Evolutionary conservation across 768 basidiomycete species (phyloP), one percentile per base, ranked within the genome.

Genomic region (Termitomyces sp.): DNA sequence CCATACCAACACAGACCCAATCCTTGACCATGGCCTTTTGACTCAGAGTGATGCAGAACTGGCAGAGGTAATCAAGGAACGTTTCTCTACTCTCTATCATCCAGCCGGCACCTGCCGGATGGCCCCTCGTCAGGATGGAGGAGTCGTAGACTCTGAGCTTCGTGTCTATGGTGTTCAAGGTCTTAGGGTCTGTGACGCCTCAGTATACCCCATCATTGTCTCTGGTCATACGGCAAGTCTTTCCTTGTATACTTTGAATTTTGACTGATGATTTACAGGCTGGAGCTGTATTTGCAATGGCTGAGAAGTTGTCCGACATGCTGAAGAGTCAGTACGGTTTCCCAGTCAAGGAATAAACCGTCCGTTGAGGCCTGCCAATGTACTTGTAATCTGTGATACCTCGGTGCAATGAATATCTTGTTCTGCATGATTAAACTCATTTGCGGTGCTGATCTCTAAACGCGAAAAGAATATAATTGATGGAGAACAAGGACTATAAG

Each of bases 11-110:
- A 66, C 54, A 12, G 60, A 66, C 24, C 61, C 66, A 2, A 67
- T 71, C 21, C 72, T 81, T 14, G 78, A 81, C 57, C 75, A 76
- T 49, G 57, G 61, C 30, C 56, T 70, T 26, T 65, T 74, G 51
- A 58, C 66, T 24, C 72, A 75, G 53, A 67, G 68, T 26, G 72
- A 79, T 51, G 70, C 66, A n/a, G 76, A 78, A 51, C 51, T 80
- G 3, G 71, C 68, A 40, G 69, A 74, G 15, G 30, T 77, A 19
- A 67, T 81, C n/a, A 65, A 68, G 37, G 68, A 72, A 15, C 72
- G 75, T 22, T 63, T 75, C 1, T 73, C 75, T 58, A 80, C 78
- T n/a, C 63, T 78, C 24, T 81, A 78, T 60, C 79, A 79, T 58
- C 78, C 77, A 0, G 65, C 72, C 1, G 66, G 74, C 24, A 76